These are phyloP conservation scores for Schizopora paradoxa DNA, from an alignment of 1,284 basidiomycete species.

Conservation along the genomic window DNA sequence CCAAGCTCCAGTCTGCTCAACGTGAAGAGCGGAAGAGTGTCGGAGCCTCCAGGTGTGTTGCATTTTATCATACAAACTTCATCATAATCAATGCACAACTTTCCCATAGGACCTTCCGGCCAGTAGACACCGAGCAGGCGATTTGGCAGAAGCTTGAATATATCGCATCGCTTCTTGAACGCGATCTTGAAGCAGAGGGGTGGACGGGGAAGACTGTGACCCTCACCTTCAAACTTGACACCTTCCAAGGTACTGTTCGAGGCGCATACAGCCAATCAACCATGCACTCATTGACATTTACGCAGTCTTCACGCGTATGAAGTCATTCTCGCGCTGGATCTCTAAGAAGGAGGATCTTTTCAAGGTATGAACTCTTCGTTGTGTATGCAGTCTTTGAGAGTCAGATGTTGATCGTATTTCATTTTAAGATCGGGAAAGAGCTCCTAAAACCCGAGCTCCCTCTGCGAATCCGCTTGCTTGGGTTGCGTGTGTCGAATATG, in stretches of 20 bases:
- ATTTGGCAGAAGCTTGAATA: constrained; percentile 73
- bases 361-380: constrained; percentile 41
- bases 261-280: no score
- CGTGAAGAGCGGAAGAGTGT: constrained; percentile 86
- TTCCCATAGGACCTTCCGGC: constrained; percentile 62
- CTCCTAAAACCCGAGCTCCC: constrained; percentile 78
- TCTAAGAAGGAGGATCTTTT: constrained; percentile 76
- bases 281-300: constrained; percentile 13
- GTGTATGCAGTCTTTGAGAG: constrained; percentile 10
- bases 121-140: constrained; percentile 57
- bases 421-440: constrained; percentile 67
- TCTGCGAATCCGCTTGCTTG: constrained; percentile 72
- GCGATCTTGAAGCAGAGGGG: constrained; percentile 64
- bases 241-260: constrained; percentile 55
- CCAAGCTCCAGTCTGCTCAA: constrained; percentile 66
- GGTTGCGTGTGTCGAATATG: constrained; percentile 77
- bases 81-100: constrained; percentile 1
- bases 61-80: constrained; percentile 1
- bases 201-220: constrained; percentile 77
- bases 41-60: constrained; percentile 72
- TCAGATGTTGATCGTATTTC: constrained; percentile 14
- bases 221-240: constrained; percentile 76
- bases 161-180: constrained; percentile 73
- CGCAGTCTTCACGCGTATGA: constrained; percentile 76
- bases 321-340: constrained; percentile 71